Evolutionary conservation across 1,139 yeast genomes (phyloP), one percentile per base, ranked within the genome.

Genomic region (Blastobotrys malaysiensis): DNA sequence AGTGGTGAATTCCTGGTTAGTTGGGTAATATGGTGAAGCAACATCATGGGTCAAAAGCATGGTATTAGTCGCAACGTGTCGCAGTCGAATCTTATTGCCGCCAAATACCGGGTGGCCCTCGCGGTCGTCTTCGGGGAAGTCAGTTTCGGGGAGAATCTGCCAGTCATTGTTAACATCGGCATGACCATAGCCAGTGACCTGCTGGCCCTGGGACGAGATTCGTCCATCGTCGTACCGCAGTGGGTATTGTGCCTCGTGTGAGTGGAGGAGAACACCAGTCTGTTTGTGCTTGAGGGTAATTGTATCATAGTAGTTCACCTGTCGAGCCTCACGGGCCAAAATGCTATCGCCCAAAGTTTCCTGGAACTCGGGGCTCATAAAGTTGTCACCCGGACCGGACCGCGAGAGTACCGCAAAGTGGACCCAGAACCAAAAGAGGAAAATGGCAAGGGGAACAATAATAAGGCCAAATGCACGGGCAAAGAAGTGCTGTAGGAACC

Each of bases 221-320:
- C 99, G 84, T 11, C 99, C 99, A 69, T 93, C 98, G 54, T 89
- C 97, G 69, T 93, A 93, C 68, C 97, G 84, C 64, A 90, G 76
- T 43, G 99, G 99, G 69, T 93, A 93, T 49, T 70, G 71, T 39
- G 74, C 78, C 11, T 69, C 65, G 65, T 90, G 97, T 0, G 99
- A 93, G 69, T 93, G 97, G 64, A 93, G 78, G 54, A 80, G 78
- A 13, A 88, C 83, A 2, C 77, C 81, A 2, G 96, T 88, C 49
- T 81, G 87, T 66, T 83, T 84, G 70, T 90, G 96, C 64, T 80
- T 81, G 57, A 93, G 69, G 18, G 96, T 88, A 53, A 93, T 72
- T 20, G 79, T 72, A 69, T 93, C 99, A 67, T 81, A 79, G 69
- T 79, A 93, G 65, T 88, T 80, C 52, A 93, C 82, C 45, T 79